Percentiles rank a stretch among this genome's conserved stretches.
Conservation (phyloP, 768 basidiomycete genomes). For the Pleurotus sapidus region DNA sequence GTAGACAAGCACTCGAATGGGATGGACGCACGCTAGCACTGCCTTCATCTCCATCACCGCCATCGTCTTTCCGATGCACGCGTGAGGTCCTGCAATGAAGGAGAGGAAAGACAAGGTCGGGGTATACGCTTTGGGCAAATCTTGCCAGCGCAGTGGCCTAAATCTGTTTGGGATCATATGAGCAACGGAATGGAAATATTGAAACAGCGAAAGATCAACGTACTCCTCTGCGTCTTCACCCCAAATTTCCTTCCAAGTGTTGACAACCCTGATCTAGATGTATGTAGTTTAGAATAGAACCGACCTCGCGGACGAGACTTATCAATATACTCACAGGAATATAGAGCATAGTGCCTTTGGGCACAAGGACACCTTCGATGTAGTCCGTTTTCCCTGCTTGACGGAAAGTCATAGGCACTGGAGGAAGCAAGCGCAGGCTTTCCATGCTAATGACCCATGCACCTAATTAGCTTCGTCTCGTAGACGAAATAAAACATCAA, state of each 20-base stretch:
- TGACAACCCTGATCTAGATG: constrained; percentile 43
- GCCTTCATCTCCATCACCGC: constrained; percentile 47
- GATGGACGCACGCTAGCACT: constrained; percentile 31
- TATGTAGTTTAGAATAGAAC: neutral
- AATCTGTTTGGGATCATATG: constrained; percentile 25
- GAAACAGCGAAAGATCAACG: constrained; percentile 3
- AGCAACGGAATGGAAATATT: no score
- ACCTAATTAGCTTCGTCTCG: neutral
- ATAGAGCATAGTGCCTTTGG: constrained; percentile 39
- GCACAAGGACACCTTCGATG: constrained; percentile 39
- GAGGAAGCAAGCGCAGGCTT: constrained; percentile 36
- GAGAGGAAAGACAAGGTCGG: constrained; percentile 34
- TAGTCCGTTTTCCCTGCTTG: constrained; percentile 33
- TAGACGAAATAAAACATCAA: neutral
- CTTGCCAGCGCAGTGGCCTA: constrained; percentile 44
- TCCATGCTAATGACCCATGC: constrained; percentile 28
- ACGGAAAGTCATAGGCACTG: constrained; percentile 37
- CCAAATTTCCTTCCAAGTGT: constrained; percentile 49
- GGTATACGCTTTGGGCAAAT: constrained; percentile 32
- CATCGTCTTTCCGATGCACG: constrained; percentile 48
- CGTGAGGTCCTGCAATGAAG: constrained; percentile 44
- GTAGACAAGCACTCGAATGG: no score
- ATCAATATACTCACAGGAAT: constrained; percentile 27
- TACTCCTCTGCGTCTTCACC: constrained; percentile 50
- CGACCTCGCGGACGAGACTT: neutral